Percentiles rank a stretch among this genome's conserved stretches.
Conservation (phyloP, 1,284 basidiomycete species). For the Singerocomus inundabilis region DNA sequence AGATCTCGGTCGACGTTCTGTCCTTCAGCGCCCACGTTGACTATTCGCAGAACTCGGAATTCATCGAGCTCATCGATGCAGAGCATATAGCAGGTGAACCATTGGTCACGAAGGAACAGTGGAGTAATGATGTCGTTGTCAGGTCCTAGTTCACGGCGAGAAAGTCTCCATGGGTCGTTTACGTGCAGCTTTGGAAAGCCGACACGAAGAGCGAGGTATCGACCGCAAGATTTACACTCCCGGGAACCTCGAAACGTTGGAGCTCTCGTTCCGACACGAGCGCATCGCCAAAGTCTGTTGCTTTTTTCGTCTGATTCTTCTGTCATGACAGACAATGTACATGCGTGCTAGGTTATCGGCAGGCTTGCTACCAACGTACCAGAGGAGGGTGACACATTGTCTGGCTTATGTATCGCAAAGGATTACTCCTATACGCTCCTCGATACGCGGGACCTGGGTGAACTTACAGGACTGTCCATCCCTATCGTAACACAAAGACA, state of each 20-base stretch:
- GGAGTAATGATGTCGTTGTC: constrained; percentile 5
- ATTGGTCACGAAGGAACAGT: not conserved
- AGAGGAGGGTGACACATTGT: constrained; percentile 67
- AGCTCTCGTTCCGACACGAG: constrained; percentile 89
- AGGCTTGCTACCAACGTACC: constrained; percentile 77
- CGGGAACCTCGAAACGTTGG: constrained; percentile 85
- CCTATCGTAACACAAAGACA: constrained; percentile 87
- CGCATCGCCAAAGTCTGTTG: constrained; percentile 83
- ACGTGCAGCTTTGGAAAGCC: constrained; percentile 79
- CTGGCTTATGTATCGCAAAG: constrained; percentile 87
- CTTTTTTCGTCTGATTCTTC: not conserved
- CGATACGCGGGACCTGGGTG: constrained; percentile 85
- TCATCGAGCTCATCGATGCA: constrained; percentile 91
- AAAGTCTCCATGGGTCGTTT: constrained; percentile 91
- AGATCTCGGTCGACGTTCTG: constrained; percentile 92
- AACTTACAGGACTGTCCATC: constrained; percentile 90
- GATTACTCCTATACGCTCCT: constrained; percentile 97
- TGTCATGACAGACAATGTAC: not conserved
- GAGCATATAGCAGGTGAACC: constrained; percentile 78
- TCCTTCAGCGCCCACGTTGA: constrained; percentile 99
- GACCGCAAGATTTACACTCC: constrained; percentile 97
- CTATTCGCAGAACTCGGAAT: constrained; percentile 93
- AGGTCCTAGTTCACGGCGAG: constrained; percentile 96
- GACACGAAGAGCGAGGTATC: constrained; percentile 85
- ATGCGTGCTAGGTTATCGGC: constrained; percentile 76